Base-by-base conservation (phyloP, 2,329 filamentous ascomycete genomes). In the Colletotrichum zoysiae region DNA sequence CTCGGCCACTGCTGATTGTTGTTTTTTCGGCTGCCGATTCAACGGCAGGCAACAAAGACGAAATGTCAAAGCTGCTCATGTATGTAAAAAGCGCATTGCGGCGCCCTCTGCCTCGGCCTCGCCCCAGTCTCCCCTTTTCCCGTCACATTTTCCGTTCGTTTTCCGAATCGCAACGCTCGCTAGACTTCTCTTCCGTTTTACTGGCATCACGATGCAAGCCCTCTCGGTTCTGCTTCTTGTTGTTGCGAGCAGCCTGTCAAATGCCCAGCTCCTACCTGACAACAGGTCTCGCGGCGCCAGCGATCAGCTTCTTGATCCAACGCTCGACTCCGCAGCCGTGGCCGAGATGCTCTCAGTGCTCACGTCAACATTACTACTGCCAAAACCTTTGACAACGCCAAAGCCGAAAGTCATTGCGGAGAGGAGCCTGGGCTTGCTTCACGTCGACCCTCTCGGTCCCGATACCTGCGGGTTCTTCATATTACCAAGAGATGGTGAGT, bases 401-500 rank as follows among this genome's bases (percentile, higher is more conserved):
- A 58, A 53, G 11, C 50, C 60, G 5, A 9, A 5, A 14, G 5
- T 40, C 46, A 18, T 63, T 18, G 16, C 7, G 6, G 38, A 42
- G 48, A 63, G 60, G 60, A 18, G n/a, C 42, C 4, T 14, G 26
- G 2, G 9, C 5, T 20, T 53, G 26, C 14, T 38, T 8, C 23
- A 63, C 11, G 46, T 50, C 11, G 60, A 30, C 0, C 51, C 60
- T 23, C 5, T 63, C 4, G 93, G 92, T 67, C 86, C 92, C 65
- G 91, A 90, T 73, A 95, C 93, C 40, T 71, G 69, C 44, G 69
- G 69, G 8, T 71, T 59, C 58, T 71, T 53, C 33, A 69, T 8
- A 5, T 53, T 55, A 11, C 42, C 51, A 20, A 30, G 12, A 42
- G 65, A 71, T 2, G 42, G 56, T 50, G 16, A 62, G 46, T 38